Evolutionary conservation across 1,284 basidiomycete species (phyloP).

Genomic region (Sporisorium exsertum): DNA sequence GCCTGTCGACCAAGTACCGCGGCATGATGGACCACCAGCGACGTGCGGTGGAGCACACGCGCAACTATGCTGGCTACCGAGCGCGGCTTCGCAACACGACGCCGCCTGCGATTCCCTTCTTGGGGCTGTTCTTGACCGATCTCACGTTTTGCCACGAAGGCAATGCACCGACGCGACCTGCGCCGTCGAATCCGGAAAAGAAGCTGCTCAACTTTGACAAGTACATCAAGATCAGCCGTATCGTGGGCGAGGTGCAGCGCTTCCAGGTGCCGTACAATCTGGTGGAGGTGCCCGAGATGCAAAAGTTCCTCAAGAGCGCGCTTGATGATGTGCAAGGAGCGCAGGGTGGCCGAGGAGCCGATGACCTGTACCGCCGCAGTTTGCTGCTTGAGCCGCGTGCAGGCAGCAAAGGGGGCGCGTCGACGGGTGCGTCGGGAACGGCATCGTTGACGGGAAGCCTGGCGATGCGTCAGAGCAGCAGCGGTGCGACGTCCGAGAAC

Average conservation of each 20-base stretch:
- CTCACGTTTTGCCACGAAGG: constrained; percentile 96
- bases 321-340: constrained; percentile 51
- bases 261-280: constrained; percentile 89
- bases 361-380: constrained; percentile 65
- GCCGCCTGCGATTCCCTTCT: constrained; percentile 65
- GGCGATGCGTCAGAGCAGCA: constrained; percentile 37
- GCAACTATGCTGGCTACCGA: constrained; percentile 94
- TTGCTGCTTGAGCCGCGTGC: constrained; percentile 66
- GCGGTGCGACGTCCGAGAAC: constrained; percentile 19
- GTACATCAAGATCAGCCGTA: constrained; percentile 70
- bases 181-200: constrained; percentile 77
- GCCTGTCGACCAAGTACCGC: constrained; percentile 85
- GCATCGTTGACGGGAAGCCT: constrained; percentile 35
- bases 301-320: constrained; percentile 75
- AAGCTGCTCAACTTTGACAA: constrained; percentile 91
- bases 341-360: constrained; percentile 53
- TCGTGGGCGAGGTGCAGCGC: constrained; percentile 83
- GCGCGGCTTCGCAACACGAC: constrained; percentile 73
- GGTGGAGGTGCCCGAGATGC: constrained; percentile 84
- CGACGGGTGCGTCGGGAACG: constrained; percentile 3
- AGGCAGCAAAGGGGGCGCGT: constrained; percentile 14
- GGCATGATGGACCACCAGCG: constrained; percentile 82
- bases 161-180: constrained; percentile 84
- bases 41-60: constrained; percentile 85
- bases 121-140: constrained; percentile 87